Conservation (phyloP, 345 rosid species). For the Arabis alpina region DNA sequence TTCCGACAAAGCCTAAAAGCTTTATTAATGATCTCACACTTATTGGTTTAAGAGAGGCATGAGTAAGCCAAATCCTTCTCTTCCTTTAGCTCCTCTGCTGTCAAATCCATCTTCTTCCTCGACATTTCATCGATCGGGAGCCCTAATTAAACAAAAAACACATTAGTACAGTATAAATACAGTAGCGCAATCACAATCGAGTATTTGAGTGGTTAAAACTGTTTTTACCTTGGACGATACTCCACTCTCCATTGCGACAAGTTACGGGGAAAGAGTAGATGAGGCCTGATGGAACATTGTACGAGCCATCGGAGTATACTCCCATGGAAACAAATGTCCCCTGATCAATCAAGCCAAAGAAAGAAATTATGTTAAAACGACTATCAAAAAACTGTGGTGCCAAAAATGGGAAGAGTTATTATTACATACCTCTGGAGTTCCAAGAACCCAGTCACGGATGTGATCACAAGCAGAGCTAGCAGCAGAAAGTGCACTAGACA, state of each 20-base stretch:
- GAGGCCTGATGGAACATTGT: constrained; percentile 92
- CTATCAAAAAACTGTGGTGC: background rate
- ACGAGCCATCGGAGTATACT: constrained; percentile 96
- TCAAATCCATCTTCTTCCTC: constrained; percentile 93
- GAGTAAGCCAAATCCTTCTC: constrained; percentile 98
- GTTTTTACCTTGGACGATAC: constrained; percentile 79
- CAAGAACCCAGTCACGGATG: constrained; percentile 99
- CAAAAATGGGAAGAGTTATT: background rate
- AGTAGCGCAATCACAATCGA: background rate
- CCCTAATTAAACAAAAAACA: constrained; percentile 48
- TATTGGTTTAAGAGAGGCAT: constrained; percentile 63
- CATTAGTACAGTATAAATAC: background rate
- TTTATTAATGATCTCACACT: constrained; percentile 26
- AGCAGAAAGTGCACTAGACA: constrained; percentile 98
- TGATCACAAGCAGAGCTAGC: constrained; percentile 99
- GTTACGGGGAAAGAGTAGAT: constrained; percentile 97
- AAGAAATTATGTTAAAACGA: constrained; percentile 24
- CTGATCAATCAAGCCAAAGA: constrained; percentile 41
- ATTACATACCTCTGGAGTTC: constrained; percentile 86
- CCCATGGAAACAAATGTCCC: constrained; percentile 99
- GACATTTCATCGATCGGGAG: constrained; percentile 85
- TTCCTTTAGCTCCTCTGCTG: constrained; percentile 87
- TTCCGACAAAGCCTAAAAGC: constrained; percentile 36
- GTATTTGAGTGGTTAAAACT: background rate
- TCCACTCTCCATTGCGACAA: constrained; percentile 88